Base-by-base conservation (phyloP, 805 yeast species). In the Teunomyces barrocoloradensis region DNA sequence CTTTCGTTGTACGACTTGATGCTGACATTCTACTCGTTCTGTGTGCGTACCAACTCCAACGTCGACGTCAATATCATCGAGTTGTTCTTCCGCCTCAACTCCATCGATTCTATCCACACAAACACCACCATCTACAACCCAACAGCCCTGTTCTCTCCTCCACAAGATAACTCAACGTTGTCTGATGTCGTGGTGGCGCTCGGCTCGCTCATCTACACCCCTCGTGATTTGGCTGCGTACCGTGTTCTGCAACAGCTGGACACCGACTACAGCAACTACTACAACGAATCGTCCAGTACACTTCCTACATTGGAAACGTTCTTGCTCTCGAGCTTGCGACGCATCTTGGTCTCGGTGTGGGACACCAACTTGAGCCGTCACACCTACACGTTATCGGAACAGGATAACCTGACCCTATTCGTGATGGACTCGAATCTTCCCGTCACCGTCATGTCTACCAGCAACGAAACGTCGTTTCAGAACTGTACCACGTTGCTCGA, bases 11-110 rank as follows among this genome's bases (percentile, higher is more conserved):
- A 51, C 9, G 45, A 51, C 13, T 42, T 73, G 3, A 56, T 68
- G 56, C 40, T 44, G 12, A 21, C 41, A 6, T 43, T 72, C 7
- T 21, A 43, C 3, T 12, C 12, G 6, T 70, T 53, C 43, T 44
- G 70, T 13, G 29, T 41, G 0, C 21, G 32, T 2, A 63, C 75
- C 4, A 71, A 71, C 47, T 61, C 69, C 32, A 65, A 64, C 46
- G 43, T 65, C 53, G 55, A 66, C 35, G 73, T 66, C n/a, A 64
- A 64, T 45, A 51, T 61, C 20, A 37, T 72, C n/a, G 68, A 63
- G 46, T 10, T 73, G 7, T 53, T 71, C 23, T 47, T 67, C 43
- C 60, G 57, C 38, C 54, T 66, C 41, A 58, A 60, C 25, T 48
- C 62, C 32, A 58, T 65, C 13, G 21, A 34, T 9, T 30, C 42